Conservation (phyloP, 176 grass and related monocot species). For the Paspalum vaginatum region DNA sequence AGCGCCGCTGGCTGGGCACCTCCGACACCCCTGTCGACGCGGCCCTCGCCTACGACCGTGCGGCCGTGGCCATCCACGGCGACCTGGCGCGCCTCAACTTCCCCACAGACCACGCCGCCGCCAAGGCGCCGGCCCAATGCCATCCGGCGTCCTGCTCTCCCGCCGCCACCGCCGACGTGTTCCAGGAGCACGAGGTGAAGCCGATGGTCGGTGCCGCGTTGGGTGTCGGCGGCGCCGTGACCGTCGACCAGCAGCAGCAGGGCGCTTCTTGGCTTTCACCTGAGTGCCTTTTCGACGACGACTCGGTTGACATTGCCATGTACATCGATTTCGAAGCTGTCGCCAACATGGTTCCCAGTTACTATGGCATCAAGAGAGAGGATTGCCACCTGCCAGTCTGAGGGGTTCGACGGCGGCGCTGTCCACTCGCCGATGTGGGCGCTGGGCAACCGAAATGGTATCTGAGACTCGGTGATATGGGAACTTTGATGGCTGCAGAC, state of each 20-base stretch:
- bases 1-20: slow-evolving; percentile 73
- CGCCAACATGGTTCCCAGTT: background rate
- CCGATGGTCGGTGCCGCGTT: background rate
- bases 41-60: slow-evolving; percentile 65
- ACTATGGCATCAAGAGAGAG: slow-evolving; percentile 12
- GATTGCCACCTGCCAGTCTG: slow-evolving; percentile 15
- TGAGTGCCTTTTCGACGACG: background rate
- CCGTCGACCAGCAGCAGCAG: background rate
- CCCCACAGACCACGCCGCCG: background rate
- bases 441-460: slow-evolving; percentile 24
- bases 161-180: background rate
- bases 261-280: background rate
- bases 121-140: background rate
- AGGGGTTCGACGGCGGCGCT: slow-evolving; percentile 2
- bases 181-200: slow-evolving; percentile 33
- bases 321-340: slow-evolving; percentile 44
- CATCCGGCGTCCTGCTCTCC: background rate
- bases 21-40: slow-evolving; percentile 58
- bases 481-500: background rate
- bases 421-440: slow-evolving; percentile 33
- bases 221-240: background rate
- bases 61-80: slow-evolving; percentile 53
- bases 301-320: slow-evolving; percentile 47
- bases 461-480: background rate
- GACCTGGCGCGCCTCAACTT: slow-evolving; percentile 45